Conservation (phyloP, 345 rosid genomes). For the Populus pruinosa region DNA sequence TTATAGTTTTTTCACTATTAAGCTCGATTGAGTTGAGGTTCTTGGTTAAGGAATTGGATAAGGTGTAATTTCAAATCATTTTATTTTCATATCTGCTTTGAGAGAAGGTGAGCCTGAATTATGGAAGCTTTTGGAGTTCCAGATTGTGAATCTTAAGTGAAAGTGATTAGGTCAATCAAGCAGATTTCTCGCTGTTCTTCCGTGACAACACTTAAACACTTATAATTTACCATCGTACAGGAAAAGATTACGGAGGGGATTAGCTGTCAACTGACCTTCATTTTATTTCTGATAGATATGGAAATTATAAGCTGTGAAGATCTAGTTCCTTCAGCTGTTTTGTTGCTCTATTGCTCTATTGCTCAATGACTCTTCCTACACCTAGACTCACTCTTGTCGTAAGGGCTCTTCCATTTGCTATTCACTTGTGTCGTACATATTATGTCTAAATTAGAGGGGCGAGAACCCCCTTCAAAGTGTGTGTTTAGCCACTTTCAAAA, state of each 20-base stretch:
- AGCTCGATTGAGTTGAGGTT: neutral
- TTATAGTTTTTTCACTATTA: neutral
- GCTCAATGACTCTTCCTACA: neutral
- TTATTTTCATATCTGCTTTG: neutral
- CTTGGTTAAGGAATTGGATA: neutral
- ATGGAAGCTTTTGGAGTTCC: neutral
- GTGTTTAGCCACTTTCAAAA: neutral
- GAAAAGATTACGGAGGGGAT: neutral
- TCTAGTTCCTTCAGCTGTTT: neutral
- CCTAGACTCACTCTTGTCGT: neutral
- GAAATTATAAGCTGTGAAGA: neutral
- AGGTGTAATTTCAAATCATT: neutral
- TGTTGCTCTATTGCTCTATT: neutral
- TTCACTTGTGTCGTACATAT: neutral
- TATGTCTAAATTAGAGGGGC: neutral
- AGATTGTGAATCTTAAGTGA: neutral
- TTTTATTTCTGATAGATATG: neutral
- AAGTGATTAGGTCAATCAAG: neutral
- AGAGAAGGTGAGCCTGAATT: neutral
- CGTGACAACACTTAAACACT: neutral
- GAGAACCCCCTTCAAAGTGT: neutral
- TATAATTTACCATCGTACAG: neutral
- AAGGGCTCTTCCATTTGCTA: neutral
- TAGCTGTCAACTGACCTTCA: neutral
- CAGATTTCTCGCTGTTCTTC: neutral